These are phyloP conservation scores for Geotrichum reessii DNA, from an alignment of 1,139 yeast species.

Conservation along the genomic window DNA sequence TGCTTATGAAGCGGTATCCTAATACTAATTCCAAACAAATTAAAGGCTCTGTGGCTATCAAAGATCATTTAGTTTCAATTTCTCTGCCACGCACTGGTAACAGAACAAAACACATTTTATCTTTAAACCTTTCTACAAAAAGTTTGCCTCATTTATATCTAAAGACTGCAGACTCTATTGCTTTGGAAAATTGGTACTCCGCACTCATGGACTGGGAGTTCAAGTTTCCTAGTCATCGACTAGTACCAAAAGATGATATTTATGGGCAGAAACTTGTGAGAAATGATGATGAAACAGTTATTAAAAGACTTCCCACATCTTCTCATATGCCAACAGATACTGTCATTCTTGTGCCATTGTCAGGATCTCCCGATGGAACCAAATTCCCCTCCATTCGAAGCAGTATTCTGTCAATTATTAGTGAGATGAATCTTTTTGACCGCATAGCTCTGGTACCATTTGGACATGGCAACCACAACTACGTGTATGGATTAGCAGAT, in stretches of 20 bases:
- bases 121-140: constrained; percentile 16
- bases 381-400: constrained; percentile 21
- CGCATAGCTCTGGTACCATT: constrained; percentile 24
- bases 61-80: constrained; percentile 20
- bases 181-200: constrained; percentile 19
- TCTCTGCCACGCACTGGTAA: constrained; percentile 17
- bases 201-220: constrained; percentile 17
- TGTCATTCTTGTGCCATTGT: constrained; percentile 23
- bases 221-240: constrained; percentile 12
- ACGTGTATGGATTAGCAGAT: constrained; percentile 15
- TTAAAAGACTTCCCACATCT: constrained; percentile 11
- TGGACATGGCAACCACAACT: constrained; percentile 17
- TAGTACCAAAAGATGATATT: constrained; percentile 13
- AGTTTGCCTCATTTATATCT: constrained; percentile 19
- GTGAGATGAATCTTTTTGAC: constrained; percentile 23
- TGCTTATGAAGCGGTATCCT: constrained; percentile 20
- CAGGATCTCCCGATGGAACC: constrained; percentile 22
- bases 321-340: constrained; percentile 23
- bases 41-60: constrained; percentile 22
- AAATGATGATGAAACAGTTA: constrained; percentile 1
- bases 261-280: constrained; percentile 13
- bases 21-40: constrained; percentile 12
- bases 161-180: constrained; percentile 16
- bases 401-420: constrained; percentile 16
- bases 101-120: constrained; percentile 12